Conservation (phyloP, 345 rosid genomes). For the Gossypium turneri region DNA sequence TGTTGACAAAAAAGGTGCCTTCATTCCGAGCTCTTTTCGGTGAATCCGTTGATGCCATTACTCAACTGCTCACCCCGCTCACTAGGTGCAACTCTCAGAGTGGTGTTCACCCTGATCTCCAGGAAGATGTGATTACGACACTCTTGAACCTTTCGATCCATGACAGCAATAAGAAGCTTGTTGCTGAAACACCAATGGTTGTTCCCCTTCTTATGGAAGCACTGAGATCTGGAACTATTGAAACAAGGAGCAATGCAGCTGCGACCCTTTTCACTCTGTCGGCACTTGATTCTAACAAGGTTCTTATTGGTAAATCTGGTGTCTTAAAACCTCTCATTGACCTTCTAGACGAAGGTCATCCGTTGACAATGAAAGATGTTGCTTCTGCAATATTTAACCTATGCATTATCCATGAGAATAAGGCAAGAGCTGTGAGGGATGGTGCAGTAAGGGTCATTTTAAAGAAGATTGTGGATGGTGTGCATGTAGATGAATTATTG, state of each 20-base stretch:
- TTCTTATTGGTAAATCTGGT: conserved; percentile 71
- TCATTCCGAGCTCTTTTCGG: conserved; percentile 79
- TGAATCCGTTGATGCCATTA: conserved; percentile 52
- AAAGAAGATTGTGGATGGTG: conserved; percentile 52
- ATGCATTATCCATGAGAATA: conserved; percentile 77
- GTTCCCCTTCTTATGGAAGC: conserved; percentile 75
- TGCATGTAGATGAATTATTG: conserved; percentile 74
- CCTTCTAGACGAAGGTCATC: conserved; percentile 76
- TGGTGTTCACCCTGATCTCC: conserved; percentile 50
- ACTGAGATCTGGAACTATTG: conserved; percentile 56
- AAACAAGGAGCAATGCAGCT: conserved; percentile 86
- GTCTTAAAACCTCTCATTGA: conserved; percentile 70
- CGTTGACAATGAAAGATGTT: conserved; percentile 74
- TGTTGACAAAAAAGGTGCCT: conserved; percentile 60
- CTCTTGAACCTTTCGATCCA: conserved; percentile 84
- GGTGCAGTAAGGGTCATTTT: conserved; percentile 77
- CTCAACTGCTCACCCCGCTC: conserved; percentile 59
- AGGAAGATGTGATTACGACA: conserved; percentile 89
- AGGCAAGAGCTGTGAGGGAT: conserved; percentile 72
- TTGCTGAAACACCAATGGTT: conserved; percentile 69
- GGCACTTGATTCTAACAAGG: conserved; percentile 84
- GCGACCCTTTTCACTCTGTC: conserved; percentile 86
- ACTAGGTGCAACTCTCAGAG: conserved; percentile 30
- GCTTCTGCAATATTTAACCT: conserved; percentile 88
- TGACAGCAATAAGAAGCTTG: conserved; percentile 88